Evolutionary conservation across 257 asterid genomes (phyloP).

Genomic region (Apocynum venetum): DNA sequence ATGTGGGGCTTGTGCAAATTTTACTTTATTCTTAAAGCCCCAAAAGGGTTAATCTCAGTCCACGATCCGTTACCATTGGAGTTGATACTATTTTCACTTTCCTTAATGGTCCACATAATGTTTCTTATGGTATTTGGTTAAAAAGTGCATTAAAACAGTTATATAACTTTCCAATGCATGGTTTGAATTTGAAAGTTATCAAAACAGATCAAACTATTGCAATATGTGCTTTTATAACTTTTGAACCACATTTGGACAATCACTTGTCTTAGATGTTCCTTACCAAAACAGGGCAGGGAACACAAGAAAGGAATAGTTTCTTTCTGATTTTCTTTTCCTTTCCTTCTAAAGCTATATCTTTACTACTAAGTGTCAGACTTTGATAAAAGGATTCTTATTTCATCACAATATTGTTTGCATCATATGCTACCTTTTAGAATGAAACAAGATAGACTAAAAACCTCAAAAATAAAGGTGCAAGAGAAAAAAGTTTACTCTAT

Average conservation of each 20-base stretch:
- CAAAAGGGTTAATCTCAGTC: neutral
- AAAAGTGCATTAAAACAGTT: neutral
- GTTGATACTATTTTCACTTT: neutral
- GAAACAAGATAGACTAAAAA: neutral
- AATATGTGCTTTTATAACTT: neutral
- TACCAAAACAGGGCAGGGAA: neutral
- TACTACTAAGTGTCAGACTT: neutral
- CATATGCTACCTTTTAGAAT: neutral
- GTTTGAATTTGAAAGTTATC: neutral
- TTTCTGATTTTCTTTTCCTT: neutral
- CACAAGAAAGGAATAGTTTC: neutral
- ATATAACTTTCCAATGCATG: neutral
- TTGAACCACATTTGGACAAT: neutral
- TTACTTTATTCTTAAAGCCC: no score
- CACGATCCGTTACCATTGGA: neutral
- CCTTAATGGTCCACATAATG: neutral
- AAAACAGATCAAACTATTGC: neutral
- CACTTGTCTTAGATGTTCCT: neutral
- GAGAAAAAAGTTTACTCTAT: neutral
- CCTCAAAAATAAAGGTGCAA: neutral
- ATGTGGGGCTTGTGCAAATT: neutral
- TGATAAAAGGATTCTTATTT: neutral
- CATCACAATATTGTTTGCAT: neutral
- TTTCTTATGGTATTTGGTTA: neutral
- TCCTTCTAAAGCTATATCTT: neutral